Base-by-base conservation (phyloP, 2,329 filamentous ascomycete species). In the Exophiala sp. region DNA sequence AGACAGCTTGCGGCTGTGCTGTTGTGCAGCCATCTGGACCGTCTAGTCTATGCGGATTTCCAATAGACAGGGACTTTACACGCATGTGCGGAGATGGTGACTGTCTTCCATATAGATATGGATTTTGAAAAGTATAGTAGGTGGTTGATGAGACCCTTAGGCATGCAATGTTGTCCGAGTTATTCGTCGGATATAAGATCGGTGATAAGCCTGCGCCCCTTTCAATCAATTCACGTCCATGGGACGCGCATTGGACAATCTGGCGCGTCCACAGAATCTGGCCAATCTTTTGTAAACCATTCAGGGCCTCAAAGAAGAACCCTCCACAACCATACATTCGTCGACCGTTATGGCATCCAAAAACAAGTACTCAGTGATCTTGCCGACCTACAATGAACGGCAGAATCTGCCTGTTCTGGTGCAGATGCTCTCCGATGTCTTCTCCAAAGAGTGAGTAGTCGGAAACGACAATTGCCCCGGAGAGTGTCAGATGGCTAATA, bases 371-470 rank as follows among this genome's bases (percentile, higher is more conserved):
- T 95, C 91, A 60, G 85, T 98, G 67, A 91, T 98, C 66, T 82
- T 98, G 59, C 93, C 93, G 50, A 98, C 93, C 56, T 98, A 95
- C 81, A 97, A 98, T 70, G 93, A 98, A 80, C 88, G 93, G 67
- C 83, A 83, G 70, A 98, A 98, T 74, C 82, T 98, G 60, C 93
- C 93, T 64, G 93, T 98, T 68, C 88, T 97, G 67, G 81, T 85
- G 65, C 97, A 89, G 88, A 76, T 98, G 69, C 79, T 98, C 60
- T 87, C 95, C 74, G 85, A 83, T 69, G 96, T 85, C 57, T 97
- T 97, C 70, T 88, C 83, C 44, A 82, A 95, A 69, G 78, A 86
- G 91, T 96, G 76, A 58, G 81, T 63, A 40, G 5, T 23, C 18
- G 2, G 4, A 5, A 10, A 2, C n/a, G 3, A 19, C 23, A 22